Conservation (phyloP, 164 flowering plant genomes). For the Brasenia schreberi region DNA sequence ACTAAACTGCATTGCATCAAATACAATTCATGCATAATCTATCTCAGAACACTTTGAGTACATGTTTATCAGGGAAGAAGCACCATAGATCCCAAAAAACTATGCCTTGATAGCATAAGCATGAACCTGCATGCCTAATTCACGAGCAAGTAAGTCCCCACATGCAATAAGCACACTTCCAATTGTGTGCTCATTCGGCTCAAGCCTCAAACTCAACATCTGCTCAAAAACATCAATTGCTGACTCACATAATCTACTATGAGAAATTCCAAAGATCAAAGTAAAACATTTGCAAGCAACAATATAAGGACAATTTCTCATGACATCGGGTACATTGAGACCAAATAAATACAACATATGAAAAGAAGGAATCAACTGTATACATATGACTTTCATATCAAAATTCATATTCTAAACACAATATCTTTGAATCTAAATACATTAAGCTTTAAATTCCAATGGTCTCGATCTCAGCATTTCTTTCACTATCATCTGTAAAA, state of each 20-base stretch:
- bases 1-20: conserved; percentile 3
- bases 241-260: conserved; percentile 2
- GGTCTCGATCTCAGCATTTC: no score
- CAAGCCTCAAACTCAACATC: conserved; percentile 7
- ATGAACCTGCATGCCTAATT: conserved; percentile 12
- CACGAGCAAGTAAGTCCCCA: not conserved
- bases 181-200: conserved; percentile 11
- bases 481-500: no score
- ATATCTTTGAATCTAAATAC: no score
- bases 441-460: no score
- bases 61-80: conserved; percentile 9
- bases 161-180: conserved; percentile 7
- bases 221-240: conserved; percentile 4
- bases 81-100: conserved; percentile 4
- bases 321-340: no score
- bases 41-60: conserved; percentile 7
- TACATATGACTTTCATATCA: no score
- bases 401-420: no score
- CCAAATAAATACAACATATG: no score
- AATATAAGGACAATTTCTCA: no score
- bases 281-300: no score
- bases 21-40: conserved; percentile 6
- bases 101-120: conserved; percentile 10
- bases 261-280: not conserved
- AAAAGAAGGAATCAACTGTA: no score